Evolutionary conservation across 2,329 filamentous ascomycete species (phyloP), one percentile per base, ranked within the genome.

Genomic region (Colletotrichum salicis): DNA sequence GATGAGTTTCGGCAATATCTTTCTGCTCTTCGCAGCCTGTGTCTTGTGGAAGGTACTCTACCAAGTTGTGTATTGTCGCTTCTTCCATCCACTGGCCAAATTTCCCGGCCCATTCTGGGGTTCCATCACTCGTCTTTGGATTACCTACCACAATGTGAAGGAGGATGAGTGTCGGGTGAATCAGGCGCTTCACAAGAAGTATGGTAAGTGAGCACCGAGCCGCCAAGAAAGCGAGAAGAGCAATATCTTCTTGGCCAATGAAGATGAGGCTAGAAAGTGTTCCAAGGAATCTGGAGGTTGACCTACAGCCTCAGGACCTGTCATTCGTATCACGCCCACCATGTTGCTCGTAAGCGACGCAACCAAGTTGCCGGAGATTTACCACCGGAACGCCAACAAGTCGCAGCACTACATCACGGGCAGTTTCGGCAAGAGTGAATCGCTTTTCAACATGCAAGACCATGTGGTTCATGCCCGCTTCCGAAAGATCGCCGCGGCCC

Each of bases 381-480:
- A 90, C 79, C 82, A 84, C 64, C 85, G 87, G 27, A 81, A 86
- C 73, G 87, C 85, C 5, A 83, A 88, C 78, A 91, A 91, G 76
- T 87, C 86, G 1, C 83, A 87, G 60, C 86, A 89, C 77, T 91
- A 90, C 76, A 87, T 90, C 70, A 87, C 87, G 0, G 88, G 88
- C 24, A 86, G 83, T 29, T 89, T 90, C 74, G 88, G 88, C 19
- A 84, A 87, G 67, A 84, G 82, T 5, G 88, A 90, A 71, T 85
- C 83, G 1, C 75, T 90, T 6, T 89, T 91, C 78, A 89, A 90
- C 69, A 89, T 89, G 84, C 86, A 86, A 71, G 84, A 87, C 57
- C 81, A 86, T 57, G 82, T 82, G 64, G 79, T 80, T 5, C 89
- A 91, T 76, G 82, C 87, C 3, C 80, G 82, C 2, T 87, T 85